Percentiles rank a stretch among this genome's conserved stretches.
Evolutionary conservation across 2,329 filamentous ascomycete genomes (phyloP).

Genomic region (Penicillium hordei): DNA sequence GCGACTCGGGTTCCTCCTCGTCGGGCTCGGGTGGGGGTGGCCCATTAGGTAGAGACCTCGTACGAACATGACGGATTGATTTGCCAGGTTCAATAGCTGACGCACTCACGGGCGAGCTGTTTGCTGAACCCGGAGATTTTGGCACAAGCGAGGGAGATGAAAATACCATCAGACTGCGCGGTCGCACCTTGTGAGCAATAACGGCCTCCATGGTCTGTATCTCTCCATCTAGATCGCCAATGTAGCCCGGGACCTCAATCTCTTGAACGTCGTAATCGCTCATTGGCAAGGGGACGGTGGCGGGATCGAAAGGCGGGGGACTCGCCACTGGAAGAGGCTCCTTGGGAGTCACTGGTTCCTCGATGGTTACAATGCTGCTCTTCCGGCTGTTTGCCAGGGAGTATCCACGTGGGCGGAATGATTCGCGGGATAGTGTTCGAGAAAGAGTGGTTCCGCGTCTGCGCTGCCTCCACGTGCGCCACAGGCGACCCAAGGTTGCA

Average conservation of each 20-base stretch:
- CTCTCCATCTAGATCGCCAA: constrained; percentile 61
- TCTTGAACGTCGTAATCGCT: constrained; percentile 51
- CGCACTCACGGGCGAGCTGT: constrained; percentile 27
- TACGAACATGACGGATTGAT: constrained; percentile 40
- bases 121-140: constrained; percentile 28
- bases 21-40: constrained; percentile 22
- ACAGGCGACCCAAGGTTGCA: constrained; percentile 80
- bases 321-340: constrained; percentile 14
- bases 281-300: constrained; percentile 33
- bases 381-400: constrained; percentile 35
- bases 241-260: constrained; percentile 74
- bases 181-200: constrained; percentile 44
- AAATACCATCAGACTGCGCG: constrained; percentile 46
- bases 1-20: constrained; percentile 15
- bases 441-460: constrained; percentile 37
- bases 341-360: constrained; percentile 28
- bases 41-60: constrained; percentile 52
- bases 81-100: constrained; percentile 27
- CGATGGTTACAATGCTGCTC: constrained; percentile 39
- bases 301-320: constrained; percentile 30
- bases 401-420: constrained; percentile 35
- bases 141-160: constrained; percentile 31
- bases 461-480: constrained; percentile 93
- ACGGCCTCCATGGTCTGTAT: constrained; percentile 38
- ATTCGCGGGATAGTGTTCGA: constrained; percentile 45